Evolutionary conservation across 192 early-diverging fungal species (phyloP), one percentile per base, ranked within the genome.

Genomic region (Dissophora globulifera): DNA sequence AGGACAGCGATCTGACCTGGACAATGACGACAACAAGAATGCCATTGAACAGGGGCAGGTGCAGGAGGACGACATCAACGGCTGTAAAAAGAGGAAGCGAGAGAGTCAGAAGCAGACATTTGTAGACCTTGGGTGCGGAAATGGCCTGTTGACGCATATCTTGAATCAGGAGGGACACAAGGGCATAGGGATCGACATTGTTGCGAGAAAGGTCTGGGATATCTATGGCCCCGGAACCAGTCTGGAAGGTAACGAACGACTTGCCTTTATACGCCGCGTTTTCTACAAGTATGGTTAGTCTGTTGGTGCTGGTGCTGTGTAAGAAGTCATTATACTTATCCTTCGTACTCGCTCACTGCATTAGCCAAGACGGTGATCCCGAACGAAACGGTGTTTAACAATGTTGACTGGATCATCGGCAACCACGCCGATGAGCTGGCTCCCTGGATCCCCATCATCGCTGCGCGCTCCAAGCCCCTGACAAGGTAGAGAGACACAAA

Each of bases 341-440:
- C n/a, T n/a, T n/a, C n/a, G n/a, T n/a, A n/a, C n/a, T n/a, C n/a
- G n/a, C n/a, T n/a, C n/a, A n/a, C n/a, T n/a, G n/a, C n/a, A 19
- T 61, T 80, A 71, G 90, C 84, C 27, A 67, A 85, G 53, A 89
- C 90, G 0, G 41, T 95, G 4, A 75, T 84, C 17, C 89, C 89
- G 9, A 58, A 78, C 13, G 68, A 67, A 16, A 81, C 58, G 33
- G 49, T 43, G 22, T 88, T 83, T 47, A 78, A 80, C 9, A 79
- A 86, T 57, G 80, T 67, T 16, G 85, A 90, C 57, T 95, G 93
- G 93, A 76, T 95, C 20, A 90, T 95, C 55, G 94, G 92, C 5
- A 95, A 95, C 82, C 94, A 95, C 62, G 90, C 94, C 3, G 94
- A 95, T 69, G 94, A 95, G 68, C 81, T 95, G 29, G 91, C 90